These are phyloP conservation scores for Scheffersomyces insectosa DNA, from an alignment of 1,139 yeast genomes.

Conservation along the genomic window DNA sequence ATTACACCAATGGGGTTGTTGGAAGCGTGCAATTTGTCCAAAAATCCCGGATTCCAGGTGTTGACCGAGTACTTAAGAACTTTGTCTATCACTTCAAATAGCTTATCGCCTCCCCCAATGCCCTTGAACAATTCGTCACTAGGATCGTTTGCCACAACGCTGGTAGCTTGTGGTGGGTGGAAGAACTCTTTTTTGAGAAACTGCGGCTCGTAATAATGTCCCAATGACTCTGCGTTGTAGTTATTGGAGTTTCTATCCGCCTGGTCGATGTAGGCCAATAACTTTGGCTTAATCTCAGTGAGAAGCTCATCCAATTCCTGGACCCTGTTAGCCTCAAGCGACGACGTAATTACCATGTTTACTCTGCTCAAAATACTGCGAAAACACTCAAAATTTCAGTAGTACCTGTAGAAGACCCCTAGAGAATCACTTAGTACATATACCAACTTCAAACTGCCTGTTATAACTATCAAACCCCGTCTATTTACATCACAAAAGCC, in stretches of 20 bases:
- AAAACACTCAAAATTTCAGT: too few species aligned
- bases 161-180: conserved; percentile 2
- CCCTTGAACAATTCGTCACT: conserved; percentile 2
- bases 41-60: conserved; percentile 85
- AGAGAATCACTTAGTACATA: too few species aligned
- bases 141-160: conserved; percentile 7
- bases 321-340: conserved; percentile 38
- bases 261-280: conserved; percentile 35
- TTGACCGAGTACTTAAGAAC: conserved; percentile 71
- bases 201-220: conserved; percentile 39
- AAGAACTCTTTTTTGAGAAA: conserved; percentile 29
- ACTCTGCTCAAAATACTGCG: too few species aligned
- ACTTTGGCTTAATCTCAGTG: conserved; percentile 34
- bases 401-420: too few species aligned
- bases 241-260: conserved; percentile 32
- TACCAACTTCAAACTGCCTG: too few species aligned
- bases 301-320: conserved; percentile 39
- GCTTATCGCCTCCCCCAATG: conserved; percentile 4
- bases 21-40: conserved; percentile 82
- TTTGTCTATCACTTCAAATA: conserved; percentile 50
- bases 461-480: too few species aligned
- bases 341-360: conserved; percentile 9
- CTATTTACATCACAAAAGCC: too few species aligned
- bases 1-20: conserved; percentile 84
- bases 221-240: conserved; percentile 34